These are phyloP conservation scores for Fonsecaea erecta DNA, from an alignment of 2,329 filamentous ascomycete species.

Conservation along the genomic window DNA sequence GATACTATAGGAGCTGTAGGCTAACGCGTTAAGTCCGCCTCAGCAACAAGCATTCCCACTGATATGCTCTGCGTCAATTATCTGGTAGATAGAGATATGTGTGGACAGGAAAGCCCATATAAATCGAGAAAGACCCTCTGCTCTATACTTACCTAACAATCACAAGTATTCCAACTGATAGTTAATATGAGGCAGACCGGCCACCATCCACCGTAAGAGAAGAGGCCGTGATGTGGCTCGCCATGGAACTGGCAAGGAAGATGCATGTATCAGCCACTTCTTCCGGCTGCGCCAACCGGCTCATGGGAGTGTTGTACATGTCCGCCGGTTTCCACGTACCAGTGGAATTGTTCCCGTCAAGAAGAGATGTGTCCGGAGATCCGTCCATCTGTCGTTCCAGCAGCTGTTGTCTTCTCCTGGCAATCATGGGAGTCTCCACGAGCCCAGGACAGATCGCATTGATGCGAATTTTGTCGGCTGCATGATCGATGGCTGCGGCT, in stretches of 20 bases:
- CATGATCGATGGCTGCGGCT: constrained; percentile 62
- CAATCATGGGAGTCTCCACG: constrained; percentile 55
- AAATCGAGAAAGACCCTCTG: too few species aligned
- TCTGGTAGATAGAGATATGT: too few species aligned
- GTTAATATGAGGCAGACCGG: not conserved
- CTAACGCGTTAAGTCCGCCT: too few species aligned
- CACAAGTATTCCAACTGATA: not conserved
- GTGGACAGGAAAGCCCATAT: too few species aligned
- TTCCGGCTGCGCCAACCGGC: constrained; percentile 59
- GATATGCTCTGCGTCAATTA: too few species aligned
- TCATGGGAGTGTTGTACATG: not conserved
- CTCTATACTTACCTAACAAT: too few species aligned
- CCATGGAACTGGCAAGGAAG: constrained; percentile 86
- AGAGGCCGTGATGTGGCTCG: constrained; percentile 52
- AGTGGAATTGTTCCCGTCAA: not conserved
- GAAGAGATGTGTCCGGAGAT: not conserved
- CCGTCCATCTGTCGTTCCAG: not conserved
- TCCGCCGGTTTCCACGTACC: not conserved
- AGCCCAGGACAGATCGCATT: constrained; percentile 45
- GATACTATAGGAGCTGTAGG: too few species aligned
- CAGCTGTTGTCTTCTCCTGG: constrained; percentile 25
- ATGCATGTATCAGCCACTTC: constrained; percentile 81
- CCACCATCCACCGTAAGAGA: not conserved
- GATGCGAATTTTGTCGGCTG: constrained; percentile 42
- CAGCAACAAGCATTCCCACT: too few species aligned